Evolutionary conservation across 2,329 filamentous ascomycete genomes (phyloP), one percentile per base, ranked within the genome.

Genomic region (Xylariaceae sp.): DNA sequence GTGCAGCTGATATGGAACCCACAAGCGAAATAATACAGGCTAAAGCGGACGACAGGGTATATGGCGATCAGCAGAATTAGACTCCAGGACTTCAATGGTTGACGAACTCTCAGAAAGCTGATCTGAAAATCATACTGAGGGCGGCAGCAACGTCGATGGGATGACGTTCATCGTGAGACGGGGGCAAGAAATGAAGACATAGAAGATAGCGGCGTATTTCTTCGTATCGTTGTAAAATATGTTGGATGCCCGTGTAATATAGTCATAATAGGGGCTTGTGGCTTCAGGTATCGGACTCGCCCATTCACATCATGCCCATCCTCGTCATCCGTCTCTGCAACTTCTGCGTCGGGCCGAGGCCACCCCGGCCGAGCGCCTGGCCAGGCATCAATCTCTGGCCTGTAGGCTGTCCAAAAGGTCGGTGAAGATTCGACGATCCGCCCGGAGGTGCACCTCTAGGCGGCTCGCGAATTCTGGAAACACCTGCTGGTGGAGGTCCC

Each of bases 271-370:
- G 31, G 3, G 41, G 9, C 27, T 27, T 40, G 32, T 2, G 27
- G 19, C 19, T 9, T 6, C 9, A n/a, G 26, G 30, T 37, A 30
- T 39, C 39, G 26, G 19, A 19, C n/a, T 50, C 29, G 19, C 27
- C 29, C 30, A 37, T 49, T 62, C 56, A 68, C 61, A 83, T 80
- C 76, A 81, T 81, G 55, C 80, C 80, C 50, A 84, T 66, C 58
- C 81, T 74, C 56, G 81, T 84, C 74, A 80, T 82, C 60, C 81
- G 76, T 73, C 83, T 84, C 72, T 83, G 80, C 80, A 84, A 81
- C 60, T 72, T 73, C 48, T 78, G 75, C 64, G 72, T 72, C 7
- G 63, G 59, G 4, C 61, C 56, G 7, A 69, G 65, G 64, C 53
- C 65, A 57, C 61, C 70, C 55, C 59, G 71, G 60, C 64, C 66